A percentile compares a stretch with the other conserved stretches of the same genome.
These are phyloP conservation scores for Passiflora organensis DNA, from an alignment of 345 rosid genomes.

Conservation along the genomic window DNA sequence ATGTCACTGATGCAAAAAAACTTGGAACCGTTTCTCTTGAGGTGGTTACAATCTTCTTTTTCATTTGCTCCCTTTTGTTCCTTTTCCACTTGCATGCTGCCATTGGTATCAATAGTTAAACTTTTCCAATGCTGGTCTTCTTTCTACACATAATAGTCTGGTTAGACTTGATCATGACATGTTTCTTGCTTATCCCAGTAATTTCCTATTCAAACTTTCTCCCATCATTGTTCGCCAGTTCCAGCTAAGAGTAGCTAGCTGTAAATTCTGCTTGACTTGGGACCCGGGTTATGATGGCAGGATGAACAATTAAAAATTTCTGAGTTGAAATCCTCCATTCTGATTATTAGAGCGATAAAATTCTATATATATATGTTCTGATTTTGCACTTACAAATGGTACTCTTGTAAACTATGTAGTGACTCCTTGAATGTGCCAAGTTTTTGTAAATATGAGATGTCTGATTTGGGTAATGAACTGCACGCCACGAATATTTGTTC, in stretches of 20 bases:
- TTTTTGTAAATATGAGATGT: not conserved
- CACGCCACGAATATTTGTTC: too few relatives aligned
- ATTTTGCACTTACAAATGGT: too few relatives aligned
- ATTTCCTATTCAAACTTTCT: too few relatives aligned
- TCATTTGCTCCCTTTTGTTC: not conserved
- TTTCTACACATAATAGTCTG: not conserved
- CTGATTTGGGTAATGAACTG: not conserved
- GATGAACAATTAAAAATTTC: too few relatives aligned
- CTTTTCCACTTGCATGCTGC: not conserved
- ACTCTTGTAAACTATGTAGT: not conserved
- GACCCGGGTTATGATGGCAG: too few relatives aligned
- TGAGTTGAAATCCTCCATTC: too few relatives aligned
- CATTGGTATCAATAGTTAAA: not conserved
- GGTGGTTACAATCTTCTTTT: slow-evolving; percentile 37
- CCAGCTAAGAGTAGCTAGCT: too few relatives aligned
- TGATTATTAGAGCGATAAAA: too few relatives aligned
- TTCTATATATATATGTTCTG: too few relatives aligned
- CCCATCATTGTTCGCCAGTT: too few relatives aligned
- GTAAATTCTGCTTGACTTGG: too few relatives aligned
- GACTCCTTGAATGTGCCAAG: not conserved
- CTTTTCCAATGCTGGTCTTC: not conserved
- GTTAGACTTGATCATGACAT: not conserved
- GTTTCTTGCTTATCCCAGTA: not conserved
- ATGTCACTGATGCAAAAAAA: slow-evolving; percentile 24
- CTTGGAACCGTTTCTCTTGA: slow-evolving; percentile 31